Evolutionary conservation across 345 rosid genomes (phyloP), one percentile per base, ranked within the genome.

Genomic region (Brassica rapa): DNA sequence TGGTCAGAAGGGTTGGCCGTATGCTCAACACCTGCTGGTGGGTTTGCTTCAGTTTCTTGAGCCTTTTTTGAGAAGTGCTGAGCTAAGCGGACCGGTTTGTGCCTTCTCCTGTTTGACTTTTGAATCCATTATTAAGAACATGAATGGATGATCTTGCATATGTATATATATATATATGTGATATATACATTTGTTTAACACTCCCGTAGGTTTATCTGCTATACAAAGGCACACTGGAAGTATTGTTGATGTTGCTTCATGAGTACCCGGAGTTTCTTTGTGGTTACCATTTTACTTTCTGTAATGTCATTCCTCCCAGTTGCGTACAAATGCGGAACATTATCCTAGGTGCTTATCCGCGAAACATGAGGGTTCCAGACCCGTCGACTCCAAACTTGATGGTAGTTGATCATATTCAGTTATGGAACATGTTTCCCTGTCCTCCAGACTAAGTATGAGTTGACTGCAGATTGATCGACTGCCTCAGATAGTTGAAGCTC

Each of bases 261-360:
- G 99, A 95, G 86, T 95, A 93, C 76, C 98, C 98, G 0, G 99
- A 95, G 84, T 95, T 95, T 80, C 88, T 95, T n/a, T 95, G 99
- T 74, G 98, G 89, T 84, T 95, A 88, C 86, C 98, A 95, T 87
- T 91, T 93, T 83, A 89, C 93, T 25, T 95, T 93, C 81, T 95
- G 98, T 83, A 96, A 95, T 81, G 95, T 95, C 83, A 93, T 95
- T 81, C 99, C 99, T 77, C 91, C 98, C 46, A 95, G 96, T 82
- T 93, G 98, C 89, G 90, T 95, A 79, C 98, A 95, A 81, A 91
- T 95, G 97, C 93, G 99, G 25, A 93, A 95, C 77, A 91, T 93
- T 60, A 88, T 95, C 75, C 96, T 95, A 49, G 90, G 98, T 82
- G 94, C 97, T 29, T 93, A 91, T 77, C 99, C 99, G 0, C 89